Evolutionary conservation across 768 basidiomycete species (phyloP), one percentile per base, ranked within the genome.

Genomic region (Favolaschia claudopus): DNA sequence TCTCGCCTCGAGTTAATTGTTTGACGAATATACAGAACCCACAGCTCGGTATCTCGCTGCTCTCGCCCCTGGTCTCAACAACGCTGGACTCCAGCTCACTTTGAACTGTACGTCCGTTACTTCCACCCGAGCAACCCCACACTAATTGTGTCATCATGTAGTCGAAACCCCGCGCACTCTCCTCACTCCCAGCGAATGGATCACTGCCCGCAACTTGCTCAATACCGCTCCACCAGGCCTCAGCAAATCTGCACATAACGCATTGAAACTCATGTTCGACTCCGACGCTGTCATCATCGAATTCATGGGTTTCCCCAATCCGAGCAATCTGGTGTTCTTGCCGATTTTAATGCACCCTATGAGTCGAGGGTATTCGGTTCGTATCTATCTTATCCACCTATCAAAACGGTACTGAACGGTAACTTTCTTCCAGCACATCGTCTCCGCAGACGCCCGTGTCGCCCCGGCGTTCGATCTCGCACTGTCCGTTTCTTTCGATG

Each of bases 361-460:
- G 39, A 40, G 38, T 31, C 50, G 50, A 17, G 50, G 50, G 28
- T 40, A 27, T 22, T 40, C 50, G 20, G 50, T 52, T 19, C 20
- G 29, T 32, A 7, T 17, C 29, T n/a, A n/a, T n/a, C n/a, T n/a
- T n/a, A n/a, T n/a, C n/a, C n/a, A n/a, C 32, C 28, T 50, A 37
- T 22, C 32, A 22, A 19, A 13, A 40, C 13, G 19, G 39, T 19
- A 31, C 29, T 4, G 29, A 40, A 19, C 2, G 34, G 13, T 38
- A 12, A 42, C n/a, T n/a, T n/a, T n/a, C n/a, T n/a, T n/a, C n/a
- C 50, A 52, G 50, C 50, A 52, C 50, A 52, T 52, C 29, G 50
- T 52, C 29, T 52, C 50, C 33, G 38, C 38, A 6, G 25, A 40
- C 25, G 50, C 38, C 31, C 39, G 29, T 7, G 19, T 19, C 7